phyloP scores from a whole-genome alignment of 1,139 yeast species.

The Yamadazyma songkhlaensis region DNA sequence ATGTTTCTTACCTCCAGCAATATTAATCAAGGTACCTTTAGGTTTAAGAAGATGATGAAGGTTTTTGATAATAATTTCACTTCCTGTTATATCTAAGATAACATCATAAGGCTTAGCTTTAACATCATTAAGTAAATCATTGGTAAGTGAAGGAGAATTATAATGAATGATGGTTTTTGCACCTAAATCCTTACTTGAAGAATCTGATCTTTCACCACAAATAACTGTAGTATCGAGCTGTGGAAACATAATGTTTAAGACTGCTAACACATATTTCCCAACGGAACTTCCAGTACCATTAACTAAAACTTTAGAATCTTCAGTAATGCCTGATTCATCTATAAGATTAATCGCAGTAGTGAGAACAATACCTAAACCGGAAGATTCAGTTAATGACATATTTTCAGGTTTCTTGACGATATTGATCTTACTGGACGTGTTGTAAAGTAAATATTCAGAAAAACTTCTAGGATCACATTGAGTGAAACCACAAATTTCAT shows the following conservation, averaged over 20 bases:
- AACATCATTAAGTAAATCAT: constrained; percentile 24
- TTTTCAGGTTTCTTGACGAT: constrained; percentile 35
- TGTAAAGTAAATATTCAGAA: constrained; percentile 2
- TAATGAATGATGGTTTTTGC: constrained; percentile 55
- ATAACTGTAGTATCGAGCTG: constrained; percentile 46
- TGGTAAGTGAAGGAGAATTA: constrained; percentile 19
- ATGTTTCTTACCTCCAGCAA: constrained; percentile 48
- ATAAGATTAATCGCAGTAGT: constrained; percentile 45
- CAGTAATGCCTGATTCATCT: constrained; percentile 4
- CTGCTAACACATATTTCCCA: constrained; percentile 58
- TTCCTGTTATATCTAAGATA: constrained; percentile 31
- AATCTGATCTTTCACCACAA: constrained; percentile 31
- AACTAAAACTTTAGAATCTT: constrained; percentile 41
- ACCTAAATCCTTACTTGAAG: constrained; percentile 44
- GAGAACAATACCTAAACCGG: constrained; percentile 53
- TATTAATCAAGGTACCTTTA: constrained; percentile 43
- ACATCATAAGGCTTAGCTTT: constrained; percentile 34
- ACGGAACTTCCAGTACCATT: constrained; percentile 78
- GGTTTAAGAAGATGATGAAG: constrained; percentile 15
- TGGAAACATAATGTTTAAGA: constrained; percentile 45
- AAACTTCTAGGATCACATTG: constrained; percentile 34
- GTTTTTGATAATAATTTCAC: constrained; percentile 15
- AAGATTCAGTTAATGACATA: constrained; percentile 51
- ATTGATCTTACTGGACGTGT: neutral
- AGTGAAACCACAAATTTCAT: constrained; percentile 54